Percentiles rank a stretch among this genome's conserved stretches.
These are phyloP conservation scores for Heterobasidion annosum DNA, from an alignment of 1,284 basidiomycete species.

Conservation along the genomic window DNA sequence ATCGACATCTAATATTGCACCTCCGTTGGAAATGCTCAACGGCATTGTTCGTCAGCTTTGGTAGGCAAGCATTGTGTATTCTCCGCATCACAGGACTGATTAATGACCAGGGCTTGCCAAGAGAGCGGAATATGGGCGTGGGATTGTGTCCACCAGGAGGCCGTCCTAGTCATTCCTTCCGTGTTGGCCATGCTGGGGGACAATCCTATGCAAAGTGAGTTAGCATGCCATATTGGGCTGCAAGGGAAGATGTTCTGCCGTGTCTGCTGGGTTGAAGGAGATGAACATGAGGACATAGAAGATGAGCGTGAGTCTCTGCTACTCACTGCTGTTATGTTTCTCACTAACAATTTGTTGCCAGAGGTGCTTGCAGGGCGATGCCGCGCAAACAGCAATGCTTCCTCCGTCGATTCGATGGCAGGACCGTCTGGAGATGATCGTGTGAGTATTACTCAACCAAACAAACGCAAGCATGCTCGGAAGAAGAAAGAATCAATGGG, in stretches of 20 bases:
- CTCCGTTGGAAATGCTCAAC: background rate
- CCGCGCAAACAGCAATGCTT: too few relatives aligned
- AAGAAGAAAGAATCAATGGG: too few relatives aligned
- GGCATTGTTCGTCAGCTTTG: background rate
- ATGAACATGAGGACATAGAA: background rate
- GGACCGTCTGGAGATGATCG: too few relatives aligned
- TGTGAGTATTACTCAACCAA: too few relatives aligned
- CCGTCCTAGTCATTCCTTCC: slow-evolving; percentile 22
- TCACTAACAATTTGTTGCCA: background rate
- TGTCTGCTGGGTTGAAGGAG: slow-evolving; percentile 18
- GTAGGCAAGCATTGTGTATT: background rate
- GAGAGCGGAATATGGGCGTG: slow-evolving; percentile 25
- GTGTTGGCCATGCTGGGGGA: slow-evolving; percentile 29
- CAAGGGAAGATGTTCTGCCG: slow-evolving; percentile 29
- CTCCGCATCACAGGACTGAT: background rate
- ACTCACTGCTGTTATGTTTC: background rate
- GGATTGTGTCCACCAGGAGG: slow-evolving; percentile 19
- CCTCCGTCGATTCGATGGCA: too few relatives aligned
- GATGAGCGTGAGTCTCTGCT: background rate
- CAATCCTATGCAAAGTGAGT: slow-evolving; percentile 37
- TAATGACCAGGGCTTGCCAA: slow-evolving; percentile 14
- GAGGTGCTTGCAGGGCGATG: too few relatives aligned
- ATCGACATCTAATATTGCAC: background rate
- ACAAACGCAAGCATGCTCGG: too few relatives aligned
- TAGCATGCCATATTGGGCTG: slow-evolving; percentile 31